Evolutionary conservation across 257 asterid genomes (phyloP), one percentile per base, ranked within the genome.

Genomic region (Primulina tabacum): DNA sequence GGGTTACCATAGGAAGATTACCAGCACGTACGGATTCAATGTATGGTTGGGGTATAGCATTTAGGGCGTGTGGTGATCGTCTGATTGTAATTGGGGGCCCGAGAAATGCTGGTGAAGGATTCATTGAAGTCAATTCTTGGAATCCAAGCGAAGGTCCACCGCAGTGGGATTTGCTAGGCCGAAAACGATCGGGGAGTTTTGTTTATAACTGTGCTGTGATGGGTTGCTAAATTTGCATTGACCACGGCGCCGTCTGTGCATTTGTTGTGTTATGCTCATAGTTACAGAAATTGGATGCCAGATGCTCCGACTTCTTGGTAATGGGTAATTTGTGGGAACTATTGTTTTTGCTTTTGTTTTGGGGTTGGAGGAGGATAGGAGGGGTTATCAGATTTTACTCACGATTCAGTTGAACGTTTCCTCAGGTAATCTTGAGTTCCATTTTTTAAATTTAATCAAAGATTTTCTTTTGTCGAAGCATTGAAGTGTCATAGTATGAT

Each of bases 181-280:
- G 81, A n/a, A 94, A 91, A 73, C 79, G 81, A 29, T 88, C 95
- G 0, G 88, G 89, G 24, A 89, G 87, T 76, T 94, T 94, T 85
- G 99, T 94, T 34, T 94, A 91, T 84, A 94, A 94, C 72, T 94
- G 98, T 79, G 95, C 99, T 33, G 99, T 91, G 77, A 94, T 94
- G 99, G 97, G 99, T 61, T 91, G 99, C 88, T 94, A 87, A 89
- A 63, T 67, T 74, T 67, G 59, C 66, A 79, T 67, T 67, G 8
- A 60, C 67, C 47, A 66, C 34, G 82, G 77, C 81, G 24, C 80
- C 73, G 5, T 34, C 16, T 16, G 57, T 37, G 24, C 60, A 55
- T 69, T 68, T 47, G 64, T 67, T 78, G 79, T 71, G 65, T 71
- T 73, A 35, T 64, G 60, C 77, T 63, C 67, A 71, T 78, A 76